Conservation (phyloP, 495 filamentous ascomycete genomes). For the Patellaria atrata region DNA sequence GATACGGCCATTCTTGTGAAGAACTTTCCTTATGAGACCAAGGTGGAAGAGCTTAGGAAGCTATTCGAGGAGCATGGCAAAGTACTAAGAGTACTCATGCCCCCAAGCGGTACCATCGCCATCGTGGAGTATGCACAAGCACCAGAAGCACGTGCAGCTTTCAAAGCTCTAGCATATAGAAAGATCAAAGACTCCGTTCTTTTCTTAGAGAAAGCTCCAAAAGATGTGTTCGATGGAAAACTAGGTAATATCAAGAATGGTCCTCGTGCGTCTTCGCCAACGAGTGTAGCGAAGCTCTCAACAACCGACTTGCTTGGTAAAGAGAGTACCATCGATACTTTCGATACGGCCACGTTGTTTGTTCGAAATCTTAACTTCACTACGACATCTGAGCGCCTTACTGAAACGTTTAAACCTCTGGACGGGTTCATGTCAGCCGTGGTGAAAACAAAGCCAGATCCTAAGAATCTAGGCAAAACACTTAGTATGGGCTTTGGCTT, state of each 20-base stretch:
- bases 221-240: constrained; percentile 49
- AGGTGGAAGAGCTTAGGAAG: constrained; percentile 46
- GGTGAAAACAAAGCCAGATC: constrained; percentile 74
- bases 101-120: constrained; percentile 80
- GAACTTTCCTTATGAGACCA: constrained; percentile 79
- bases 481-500: constrained; percentile 98
- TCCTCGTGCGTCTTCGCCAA: constrained; percentile 16
- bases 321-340: constrained; percentile 34
- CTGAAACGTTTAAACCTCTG: constrained; percentile 60
- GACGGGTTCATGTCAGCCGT: constrained; percentile 73
- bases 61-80: constrained; percentile 61
- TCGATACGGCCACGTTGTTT: constrained; percentile 67
- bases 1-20: constrained; percentile 86
- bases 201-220: constrained; percentile 87
- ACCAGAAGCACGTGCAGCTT: constrained; percentile 66
- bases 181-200: constrained; percentile 82
- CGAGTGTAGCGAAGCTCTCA: constrained; percentile 31
- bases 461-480: constrained; percentile 76
- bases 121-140: constrained; percentile 74
- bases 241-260: constrained; percentile 1
- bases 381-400: constrained; percentile 62
- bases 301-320: constrained; percentile 38
- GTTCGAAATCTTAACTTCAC: constrained; percentile 85
- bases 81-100: constrained; percentile 69
- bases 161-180: constrained; percentile 68